Conservation (phyloP, 2,329 filamentous ascomycete genomes). For the Pleomassaria siparia region DNA sequence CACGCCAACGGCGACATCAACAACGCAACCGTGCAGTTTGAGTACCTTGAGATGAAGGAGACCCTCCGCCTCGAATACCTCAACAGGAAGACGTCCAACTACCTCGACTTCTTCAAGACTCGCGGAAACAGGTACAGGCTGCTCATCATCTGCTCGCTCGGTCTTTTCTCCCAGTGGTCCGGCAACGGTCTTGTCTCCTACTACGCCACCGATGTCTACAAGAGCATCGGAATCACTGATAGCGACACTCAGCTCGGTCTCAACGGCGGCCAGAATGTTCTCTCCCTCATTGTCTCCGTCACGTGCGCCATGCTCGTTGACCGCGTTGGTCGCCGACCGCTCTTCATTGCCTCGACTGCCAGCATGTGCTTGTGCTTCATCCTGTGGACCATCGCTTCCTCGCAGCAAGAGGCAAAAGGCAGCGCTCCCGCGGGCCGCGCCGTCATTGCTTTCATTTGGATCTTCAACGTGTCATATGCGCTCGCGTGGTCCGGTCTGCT, state of each 20-base stretch:
- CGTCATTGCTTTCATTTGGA: slow-evolving; percentile 55
- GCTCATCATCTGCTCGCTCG: slow-evolving; percentile 63
- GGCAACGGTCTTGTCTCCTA: slow-evolving; percentile 69
- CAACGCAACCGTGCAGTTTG: slow-evolving; percentile 65
- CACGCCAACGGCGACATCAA: slow-evolving; percentile 63
- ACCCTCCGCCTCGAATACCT: slow-evolving; percentile 62
- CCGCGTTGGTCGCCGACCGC: slow-evolving; percentile 57
- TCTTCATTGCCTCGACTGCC: slow-evolving; percentile 52
- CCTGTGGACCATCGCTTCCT: slow-evolving; percentile 44
- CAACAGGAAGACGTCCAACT: slow-evolving; percentile 53
- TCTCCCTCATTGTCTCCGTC: slow-evolving; percentile 61
- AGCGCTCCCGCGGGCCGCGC: slow-evolving; percentile 46
- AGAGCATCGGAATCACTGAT: slow-evolving; percentile 60
- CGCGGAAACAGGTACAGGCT: slow-evolving; percentile 66
- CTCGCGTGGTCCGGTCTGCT: slow-evolving; percentile 61
- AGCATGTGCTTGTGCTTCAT: slow-evolving; percentile 41
- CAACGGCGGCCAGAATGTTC: slow-evolving; percentile 60
- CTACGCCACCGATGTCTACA: slow-evolving; percentile 65
- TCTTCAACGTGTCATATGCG: slow-evolving; percentile 56
- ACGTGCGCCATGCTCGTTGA: slow-evolving; percentile 59
- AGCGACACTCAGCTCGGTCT: slow-evolving; percentile 41
- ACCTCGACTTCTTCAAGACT: slow-evolving; percentile 63
- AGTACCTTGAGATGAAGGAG: slow-evolving; percentile 67
- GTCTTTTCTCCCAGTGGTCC: slow-evolving; percentile 68
- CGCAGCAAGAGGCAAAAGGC: slow-evolving; percentile 54